Conservation (phyloP, 169 alveolate species). For the Plasmodium gaboni region DNA sequence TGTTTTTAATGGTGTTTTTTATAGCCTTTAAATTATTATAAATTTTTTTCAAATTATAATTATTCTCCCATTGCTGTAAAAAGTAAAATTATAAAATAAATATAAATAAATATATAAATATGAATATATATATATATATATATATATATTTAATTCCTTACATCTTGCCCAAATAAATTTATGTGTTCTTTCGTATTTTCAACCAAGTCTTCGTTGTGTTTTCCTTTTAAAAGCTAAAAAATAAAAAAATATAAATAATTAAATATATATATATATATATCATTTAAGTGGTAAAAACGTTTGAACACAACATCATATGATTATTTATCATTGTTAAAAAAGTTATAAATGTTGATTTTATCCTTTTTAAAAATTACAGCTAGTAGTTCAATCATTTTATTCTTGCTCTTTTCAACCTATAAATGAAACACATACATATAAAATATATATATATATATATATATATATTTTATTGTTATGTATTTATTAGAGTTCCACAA, state of each 20-base stretch:
- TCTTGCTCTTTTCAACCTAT: constrained; percentile 69
- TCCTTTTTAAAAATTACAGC: constrained; percentile 26
- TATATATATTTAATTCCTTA: not conserved
- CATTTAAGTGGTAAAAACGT: not conserved
- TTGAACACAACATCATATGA: not conserved
- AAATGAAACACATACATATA: constrained; percentile 5
- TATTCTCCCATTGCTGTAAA: constrained; percentile 27
- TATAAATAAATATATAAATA: not conserved
- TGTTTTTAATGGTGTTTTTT: constrained; percentile 44
- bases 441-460: not conserved
- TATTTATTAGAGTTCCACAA: not conserved
- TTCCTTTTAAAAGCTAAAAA: constrained; percentile 63
- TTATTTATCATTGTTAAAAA: not conserved
- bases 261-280: not conserved
- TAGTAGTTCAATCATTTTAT: constrained; percentile 63
- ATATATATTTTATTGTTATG: not conserved
- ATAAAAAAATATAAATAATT: no score
- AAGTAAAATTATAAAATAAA: not conserved
- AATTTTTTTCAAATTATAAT: constrained; percentile 25
- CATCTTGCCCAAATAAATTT: constrained; percentile 56
- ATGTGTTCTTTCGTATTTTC: constrained; percentile 56
- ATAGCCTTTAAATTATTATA: constrained; percentile 48
- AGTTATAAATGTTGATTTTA: not conserved
- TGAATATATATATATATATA: constrained; percentile 1
- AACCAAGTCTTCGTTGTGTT: constrained; percentile 41